These are phyloP conservation scores for Ilyonectria destructans DNA, from an alignment of 2,329 filamentous ascomycete species.

Conservation along the genomic window DNA sequence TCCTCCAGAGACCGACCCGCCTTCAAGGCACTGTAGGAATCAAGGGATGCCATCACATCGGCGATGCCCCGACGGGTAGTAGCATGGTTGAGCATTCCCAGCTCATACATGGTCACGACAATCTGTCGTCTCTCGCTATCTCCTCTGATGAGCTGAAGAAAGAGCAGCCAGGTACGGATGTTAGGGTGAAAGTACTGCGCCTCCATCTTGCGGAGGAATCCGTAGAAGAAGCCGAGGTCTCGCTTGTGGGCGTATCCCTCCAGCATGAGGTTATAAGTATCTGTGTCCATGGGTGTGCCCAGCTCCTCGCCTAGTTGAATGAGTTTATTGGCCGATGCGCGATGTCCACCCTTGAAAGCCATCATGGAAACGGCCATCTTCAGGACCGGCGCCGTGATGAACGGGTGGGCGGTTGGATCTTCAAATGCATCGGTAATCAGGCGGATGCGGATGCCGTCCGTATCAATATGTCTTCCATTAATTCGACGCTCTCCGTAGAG, in stretches of 20 bases:
- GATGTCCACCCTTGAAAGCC: slow-evolving; percentile 54
- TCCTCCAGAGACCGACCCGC: slow-evolving; percentile 52
- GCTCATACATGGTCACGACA: slow-evolving; percentile 63
- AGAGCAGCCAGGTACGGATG: slow-evolving; percentile 64
- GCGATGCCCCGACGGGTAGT: slow-evolving; percentile 58
- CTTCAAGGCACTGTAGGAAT: slow-evolving; percentile 61
- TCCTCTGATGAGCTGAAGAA: slow-evolving; percentile 70
- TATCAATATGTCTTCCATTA: slow-evolving; percentile 52
- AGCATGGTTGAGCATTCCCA: slow-evolving; percentile 60
- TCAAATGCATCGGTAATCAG: slow-evolving; percentile 60
- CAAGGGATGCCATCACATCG: slow-evolving; percentile 60
- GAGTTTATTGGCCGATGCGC: slow-evolving; percentile 54
- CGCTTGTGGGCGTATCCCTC: slow-evolving; percentile 57
- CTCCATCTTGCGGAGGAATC: slow-evolving; percentile 60
- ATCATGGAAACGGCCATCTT: slow-evolving; percentile 64
- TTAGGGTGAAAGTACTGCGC: slow-evolving; percentile 58
- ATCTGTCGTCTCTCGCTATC: slow-evolving; percentile 69
- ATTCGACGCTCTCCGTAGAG: slow-evolving; percentile 54
- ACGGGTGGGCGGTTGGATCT: slow-evolving; percentile 52
- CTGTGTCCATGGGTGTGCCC: slow-evolving; percentile 62
- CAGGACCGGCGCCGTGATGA: slow-evolving; percentile 58
- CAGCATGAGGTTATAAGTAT: slow-evolving; percentile 66
- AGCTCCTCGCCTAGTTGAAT: slow-evolving; percentile 56
- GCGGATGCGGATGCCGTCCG: slow-evolving; percentile 57
- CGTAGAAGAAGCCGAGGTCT: slow-evolving; percentile 61